Base-by-base conservation (phyloP, 495 filamentous ascomycete species). In the Talaromyces liani region DNA sequence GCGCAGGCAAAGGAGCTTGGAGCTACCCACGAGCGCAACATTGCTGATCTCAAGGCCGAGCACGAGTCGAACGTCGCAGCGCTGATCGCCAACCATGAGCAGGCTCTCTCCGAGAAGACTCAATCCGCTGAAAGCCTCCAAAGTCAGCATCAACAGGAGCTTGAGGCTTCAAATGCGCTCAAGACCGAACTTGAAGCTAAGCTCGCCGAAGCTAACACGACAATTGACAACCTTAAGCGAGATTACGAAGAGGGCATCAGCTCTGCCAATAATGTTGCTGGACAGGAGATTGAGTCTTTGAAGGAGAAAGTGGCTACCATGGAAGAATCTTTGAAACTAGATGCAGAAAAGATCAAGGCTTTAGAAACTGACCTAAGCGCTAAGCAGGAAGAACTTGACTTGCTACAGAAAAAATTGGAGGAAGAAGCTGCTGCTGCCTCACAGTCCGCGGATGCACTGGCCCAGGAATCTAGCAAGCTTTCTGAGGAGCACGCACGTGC, bases 1-100 rank as follows among this genome's bases (percentile, higher is more conserved):
- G 69, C 69, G n/a, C 76, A 76, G 62, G 53, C 75, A 29, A 73
- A 78, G 63, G 75, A 78, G 29, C 68, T 83, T 1, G 73, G 79
- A 58, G 53, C 69, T n/a, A 64, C 69, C n/a, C 75, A 80, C 57
- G 71, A 73, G 29, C 69, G 68, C 16, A 68, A 73, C 6, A 63
- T 80, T 55, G 69, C 74, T 12, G 70, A 64, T 5, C 66, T 78
- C 16, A 79, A 69, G 59, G 66, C 68, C 10, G 71, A 77, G 53
- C 77, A 80, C 54, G 77, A 79, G 0, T 67, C 66, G 20, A 68
- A 73, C 36, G 61, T 77, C 3, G 69, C 72, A 34, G 68, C 73
- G 8, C 69, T 73, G 4, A 65, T 68, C 1, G 66, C 67, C 12
- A 68, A 70, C 33, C 76, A 80, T 58, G 73, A 75, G 0, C 66